Evolutionary conservation across 1,284 basidiomycete genomes (phyloP).

Genomic region (Boletus sp.): DNA sequence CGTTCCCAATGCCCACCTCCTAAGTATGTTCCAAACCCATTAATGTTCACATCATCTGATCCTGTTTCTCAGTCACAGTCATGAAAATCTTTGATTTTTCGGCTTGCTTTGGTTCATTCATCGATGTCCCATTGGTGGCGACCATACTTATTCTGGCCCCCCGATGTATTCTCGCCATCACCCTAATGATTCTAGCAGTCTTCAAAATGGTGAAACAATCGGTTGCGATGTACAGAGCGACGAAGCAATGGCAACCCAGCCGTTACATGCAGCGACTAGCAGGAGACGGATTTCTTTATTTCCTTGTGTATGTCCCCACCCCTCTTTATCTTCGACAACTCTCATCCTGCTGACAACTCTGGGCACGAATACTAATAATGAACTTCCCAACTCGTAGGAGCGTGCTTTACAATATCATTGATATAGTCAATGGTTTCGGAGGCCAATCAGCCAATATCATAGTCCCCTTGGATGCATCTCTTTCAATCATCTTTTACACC

Average conservation of each 20-base stretch:
- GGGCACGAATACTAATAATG: too few species aligned
- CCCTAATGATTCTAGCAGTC: neutral
- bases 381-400: neutral
- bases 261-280: neutral
- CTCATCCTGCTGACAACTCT: neutral
- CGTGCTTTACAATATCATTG: neutral
- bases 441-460: neutral
- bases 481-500: neutral
- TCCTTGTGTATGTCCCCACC: neutral
- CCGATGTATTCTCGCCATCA: neutral
- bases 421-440: neutral
- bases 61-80: neutral
- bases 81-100: neutral
- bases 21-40: slow-evolving; percentile 1
- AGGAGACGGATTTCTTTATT: slow-evolving; percentile 9
- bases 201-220: neutral
- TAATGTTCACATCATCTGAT: neutral
- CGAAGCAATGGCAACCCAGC: slow-evolving; percentile 1
- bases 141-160: neutral
- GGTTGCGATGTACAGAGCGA: slow-evolving; percentile 1
- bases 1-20: neutral
- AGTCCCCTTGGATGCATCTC: neutral
- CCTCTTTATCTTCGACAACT: neutral
- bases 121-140: neutral
- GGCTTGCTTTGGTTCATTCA: neutral